Evolutionary conservation across 2,329 filamentous ascomycete genomes (phyloP).

Genomic region (Nakataea oryzae): DNA sequence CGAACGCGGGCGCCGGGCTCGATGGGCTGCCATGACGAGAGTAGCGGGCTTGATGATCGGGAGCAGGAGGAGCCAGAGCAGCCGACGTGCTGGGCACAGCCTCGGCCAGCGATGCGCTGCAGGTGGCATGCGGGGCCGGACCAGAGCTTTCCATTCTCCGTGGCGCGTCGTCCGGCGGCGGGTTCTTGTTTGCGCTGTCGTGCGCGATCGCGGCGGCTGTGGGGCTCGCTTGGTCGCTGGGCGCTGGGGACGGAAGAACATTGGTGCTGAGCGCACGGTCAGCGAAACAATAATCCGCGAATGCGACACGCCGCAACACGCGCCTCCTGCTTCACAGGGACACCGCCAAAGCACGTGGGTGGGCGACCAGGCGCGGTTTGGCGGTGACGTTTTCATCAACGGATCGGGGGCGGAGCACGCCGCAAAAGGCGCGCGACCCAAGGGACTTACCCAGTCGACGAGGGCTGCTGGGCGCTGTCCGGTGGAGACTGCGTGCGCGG

Average conservation of each 20-base stretch:
- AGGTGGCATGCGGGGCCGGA: neutral
- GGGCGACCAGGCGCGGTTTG: no score
- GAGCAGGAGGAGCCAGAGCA: neutral
- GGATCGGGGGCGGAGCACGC: no score
- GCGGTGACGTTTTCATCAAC: no score
- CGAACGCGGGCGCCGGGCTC: no score
- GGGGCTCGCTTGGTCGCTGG: slow-evolving; percentile 50
- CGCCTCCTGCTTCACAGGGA: neutral
- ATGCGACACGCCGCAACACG: neutral
- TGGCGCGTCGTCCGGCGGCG: slow-evolving; percentile 6
- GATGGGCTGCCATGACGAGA: neutral
- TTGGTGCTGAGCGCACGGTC: slow-evolving; percentile 7
- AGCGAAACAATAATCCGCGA: no score
- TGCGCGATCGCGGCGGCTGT: slow-evolving; percentile 18
- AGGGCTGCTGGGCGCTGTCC: neutral
- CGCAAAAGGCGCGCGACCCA: neutral
- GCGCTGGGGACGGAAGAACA: slow-evolving; percentile 50
- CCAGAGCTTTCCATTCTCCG: neutral
- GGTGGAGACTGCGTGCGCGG: neutral
- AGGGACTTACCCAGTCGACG: neutral
- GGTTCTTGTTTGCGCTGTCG: slow-evolving; percentile 20
- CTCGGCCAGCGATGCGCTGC: neutral
- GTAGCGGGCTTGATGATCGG: neutral
- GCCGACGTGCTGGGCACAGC: neutral
- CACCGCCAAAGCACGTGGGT: neutral